phyloP scores from a whole-genome alignment of 78 protist genomes.

The Guillardia theta region DNA sequence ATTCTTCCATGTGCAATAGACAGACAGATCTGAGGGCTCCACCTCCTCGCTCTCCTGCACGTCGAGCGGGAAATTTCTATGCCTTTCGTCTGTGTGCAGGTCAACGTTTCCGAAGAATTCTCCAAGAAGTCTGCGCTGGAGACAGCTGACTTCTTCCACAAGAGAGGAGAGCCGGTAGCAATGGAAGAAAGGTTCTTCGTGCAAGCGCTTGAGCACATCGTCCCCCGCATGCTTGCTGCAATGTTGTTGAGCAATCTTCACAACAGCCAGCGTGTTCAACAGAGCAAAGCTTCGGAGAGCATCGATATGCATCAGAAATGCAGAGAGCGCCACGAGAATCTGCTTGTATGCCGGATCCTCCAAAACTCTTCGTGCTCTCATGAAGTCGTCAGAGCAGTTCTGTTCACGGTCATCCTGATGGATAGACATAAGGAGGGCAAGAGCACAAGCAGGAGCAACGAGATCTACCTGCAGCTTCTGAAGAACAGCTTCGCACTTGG shows the following conservation, averaged over 20 bases:
- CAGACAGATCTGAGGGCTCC: background rate
- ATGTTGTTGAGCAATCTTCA: background rate
- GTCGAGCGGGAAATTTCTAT: background rate
- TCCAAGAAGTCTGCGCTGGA: background rate
- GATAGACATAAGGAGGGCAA: background rate
- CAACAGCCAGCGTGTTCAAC: background rate
- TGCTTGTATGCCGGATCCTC: background rate
- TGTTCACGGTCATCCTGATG: background rate
- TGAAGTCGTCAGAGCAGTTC: background rate
- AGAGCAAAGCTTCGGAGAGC: background rate
- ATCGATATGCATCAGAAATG: background rate
- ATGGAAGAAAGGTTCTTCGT: background rate
- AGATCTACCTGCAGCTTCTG: background rate
- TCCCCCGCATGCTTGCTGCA: background rate
- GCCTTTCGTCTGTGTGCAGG: background rate
- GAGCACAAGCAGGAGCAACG: too few relatives aligned
- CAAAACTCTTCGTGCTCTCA: background rate
- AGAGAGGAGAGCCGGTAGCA: background rate
- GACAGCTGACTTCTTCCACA: background rate
- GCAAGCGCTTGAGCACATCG: background rate
- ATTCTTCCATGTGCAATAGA: background rate
- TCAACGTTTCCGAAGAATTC: background rate
- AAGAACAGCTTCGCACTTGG: background rate
- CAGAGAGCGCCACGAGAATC: background rate
- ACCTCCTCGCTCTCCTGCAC: background rate